phyloP scores from a whole-genome alignment of 2,329 filamentous ascomycete genomes.

The Fusarium anthophilum region DNA sequence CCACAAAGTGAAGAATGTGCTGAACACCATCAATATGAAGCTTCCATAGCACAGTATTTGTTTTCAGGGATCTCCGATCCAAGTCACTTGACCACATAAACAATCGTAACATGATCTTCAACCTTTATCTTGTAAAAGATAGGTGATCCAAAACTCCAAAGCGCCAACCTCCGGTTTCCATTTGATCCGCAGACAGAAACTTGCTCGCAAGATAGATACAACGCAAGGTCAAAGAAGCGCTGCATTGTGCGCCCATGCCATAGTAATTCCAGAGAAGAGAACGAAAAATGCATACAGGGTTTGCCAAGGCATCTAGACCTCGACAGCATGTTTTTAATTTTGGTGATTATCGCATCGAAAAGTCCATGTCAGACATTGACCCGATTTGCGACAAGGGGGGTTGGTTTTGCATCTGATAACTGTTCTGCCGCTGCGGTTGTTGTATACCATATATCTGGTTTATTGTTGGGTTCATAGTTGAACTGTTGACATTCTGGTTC shows the following conservation, averaged over 20 bases:
- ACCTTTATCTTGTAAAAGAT: neutral
- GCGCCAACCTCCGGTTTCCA: conserved; percentile 1
- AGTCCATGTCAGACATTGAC: conserved; percentile 45
- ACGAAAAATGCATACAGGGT: neutral
- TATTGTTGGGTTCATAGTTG: conserved; percentile 43
- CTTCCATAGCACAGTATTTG: neutral
- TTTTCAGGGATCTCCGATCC: neutral
- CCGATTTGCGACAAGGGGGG: conserved; percentile 44
- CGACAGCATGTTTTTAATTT: neutral
- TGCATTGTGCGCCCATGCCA: neutral
- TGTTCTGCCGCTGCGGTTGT: conserved; percentile 44
- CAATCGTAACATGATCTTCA: neutral
- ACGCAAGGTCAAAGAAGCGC: neutral
- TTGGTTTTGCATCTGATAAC: conserved; percentile 46
- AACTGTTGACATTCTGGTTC: conserved; percentile 33
- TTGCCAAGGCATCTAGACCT: neutral
- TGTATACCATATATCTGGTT: conserved; percentile 43
- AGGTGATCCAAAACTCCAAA: conserved; percentile 14
- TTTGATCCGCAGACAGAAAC: neutral
- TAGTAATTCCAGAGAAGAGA: neutral
- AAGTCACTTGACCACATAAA: neutral
- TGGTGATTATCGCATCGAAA: conserved; percentile 23
- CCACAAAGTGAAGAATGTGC: neutral
- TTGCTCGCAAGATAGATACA: neutral
- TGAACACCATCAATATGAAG: neutral